These are phyloP conservation scores for Fonsecaea pedrosoi DNA, from an alignment of 2,329 filamentous ascomycete species.

Conservation along the genomic window DNA sequence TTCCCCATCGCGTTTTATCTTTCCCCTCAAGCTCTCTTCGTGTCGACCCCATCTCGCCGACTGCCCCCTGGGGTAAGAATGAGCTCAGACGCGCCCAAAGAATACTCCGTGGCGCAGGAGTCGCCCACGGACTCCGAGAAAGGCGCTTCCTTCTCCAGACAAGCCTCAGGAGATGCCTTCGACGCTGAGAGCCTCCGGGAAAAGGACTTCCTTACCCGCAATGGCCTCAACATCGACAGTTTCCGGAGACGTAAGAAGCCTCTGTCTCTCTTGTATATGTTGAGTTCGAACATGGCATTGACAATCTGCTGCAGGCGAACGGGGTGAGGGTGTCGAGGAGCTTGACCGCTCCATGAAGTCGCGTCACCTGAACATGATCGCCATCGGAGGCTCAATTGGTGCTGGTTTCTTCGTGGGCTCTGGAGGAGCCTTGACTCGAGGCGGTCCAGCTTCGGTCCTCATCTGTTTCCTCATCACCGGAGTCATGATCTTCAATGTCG, in stretches of 20 bases:
- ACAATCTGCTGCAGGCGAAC: conserved; percentile 21
- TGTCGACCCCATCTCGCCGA: neutral
- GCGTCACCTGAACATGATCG: conserved; percentile 73
- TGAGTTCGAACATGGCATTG: conserved; percentile 5
- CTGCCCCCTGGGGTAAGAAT: neutral
- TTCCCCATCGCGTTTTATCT: neutral
- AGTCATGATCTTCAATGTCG: conserved; percentile 87
- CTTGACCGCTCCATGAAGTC: conserved; percentile 42
- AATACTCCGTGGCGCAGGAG: conserved; percentile 3
- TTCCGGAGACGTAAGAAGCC: conserved; percentile 38
- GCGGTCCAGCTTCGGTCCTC: conserved; percentile 77
- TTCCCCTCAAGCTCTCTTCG: neutral
- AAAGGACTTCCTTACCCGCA: conserved; percentile 40
- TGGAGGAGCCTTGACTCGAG: conserved; percentile 70
- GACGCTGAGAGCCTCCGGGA: conserved; percentile 31
- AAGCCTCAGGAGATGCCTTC: conserved; percentile 14
- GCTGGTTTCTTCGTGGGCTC: conserved; percentile 89
- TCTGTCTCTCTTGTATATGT: neutral
- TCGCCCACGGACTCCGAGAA: conserved; percentile 25
- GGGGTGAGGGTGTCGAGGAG: conserved; percentile 16
- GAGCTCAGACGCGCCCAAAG: conserved; percentile 10
- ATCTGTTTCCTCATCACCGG: conserved; percentile 80
- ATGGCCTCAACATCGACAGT: conserved; percentile 39
- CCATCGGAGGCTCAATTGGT: conserved; percentile 59
- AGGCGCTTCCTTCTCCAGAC: conserved; percentile 1